Conservation (phyloP, 495 filamentous ascomycete species). For the Patellaria atrata region DNA sequence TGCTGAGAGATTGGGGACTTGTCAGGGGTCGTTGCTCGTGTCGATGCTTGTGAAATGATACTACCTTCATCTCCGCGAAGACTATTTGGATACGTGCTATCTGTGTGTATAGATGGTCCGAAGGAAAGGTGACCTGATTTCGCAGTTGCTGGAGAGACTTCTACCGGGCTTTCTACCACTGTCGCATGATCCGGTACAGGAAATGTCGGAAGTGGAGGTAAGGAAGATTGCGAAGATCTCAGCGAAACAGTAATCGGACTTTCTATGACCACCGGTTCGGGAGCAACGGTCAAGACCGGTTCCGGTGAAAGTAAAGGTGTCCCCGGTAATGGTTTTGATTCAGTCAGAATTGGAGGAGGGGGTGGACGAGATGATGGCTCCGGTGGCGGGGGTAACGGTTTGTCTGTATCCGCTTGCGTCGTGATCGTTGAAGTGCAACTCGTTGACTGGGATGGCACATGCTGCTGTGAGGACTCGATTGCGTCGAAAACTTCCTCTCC, state of each 20-base stretch:
- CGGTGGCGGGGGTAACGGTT: slow-evolving; percentile 20
- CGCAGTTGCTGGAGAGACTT: slow-evolving; percentile 19
- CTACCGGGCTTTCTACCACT: slow-evolving; percentile 26
- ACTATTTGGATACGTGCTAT: slow-evolving; percentile 58
- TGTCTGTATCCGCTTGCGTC: slow-evolving; percentile 13
- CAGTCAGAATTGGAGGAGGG: slow-evolving; percentile 17
- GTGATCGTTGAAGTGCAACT: not conserved
- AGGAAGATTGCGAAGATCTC: slow-evolving; percentile 21
- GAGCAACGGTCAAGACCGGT: not conserved
- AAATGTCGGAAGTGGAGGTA: slow-evolving; percentile 17
- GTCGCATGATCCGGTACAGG: slow-evolving; percentile 28
- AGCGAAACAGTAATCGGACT: slow-evolving; percentile 18
- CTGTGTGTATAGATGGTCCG: slow-evolving; percentile 22
- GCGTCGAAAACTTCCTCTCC: slow-evolving; percentile 21
- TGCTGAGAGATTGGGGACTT: slow-evolving; percentile 27
- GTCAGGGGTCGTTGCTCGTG: slow-evolving; percentile 82
- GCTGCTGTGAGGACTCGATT: slow-evolving; percentile 4
- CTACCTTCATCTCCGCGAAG: slow-evolving; percentile 70
- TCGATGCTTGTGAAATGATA: slow-evolving; percentile 67
- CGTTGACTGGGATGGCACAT: too few relatives aligned
- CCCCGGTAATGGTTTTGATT: slow-evolving; percentile 23
- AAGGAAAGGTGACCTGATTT: slow-evolving; percentile 17
- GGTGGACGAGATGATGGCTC: slow-evolving; percentile 5
- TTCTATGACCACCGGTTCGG: slow-evolving; percentile 16
- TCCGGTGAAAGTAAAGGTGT: slow-evolving; percentile 17